phyloP scores from a whole-genome alignment of 345 rosid genomes.

The Carallia brachiata region DNA sequence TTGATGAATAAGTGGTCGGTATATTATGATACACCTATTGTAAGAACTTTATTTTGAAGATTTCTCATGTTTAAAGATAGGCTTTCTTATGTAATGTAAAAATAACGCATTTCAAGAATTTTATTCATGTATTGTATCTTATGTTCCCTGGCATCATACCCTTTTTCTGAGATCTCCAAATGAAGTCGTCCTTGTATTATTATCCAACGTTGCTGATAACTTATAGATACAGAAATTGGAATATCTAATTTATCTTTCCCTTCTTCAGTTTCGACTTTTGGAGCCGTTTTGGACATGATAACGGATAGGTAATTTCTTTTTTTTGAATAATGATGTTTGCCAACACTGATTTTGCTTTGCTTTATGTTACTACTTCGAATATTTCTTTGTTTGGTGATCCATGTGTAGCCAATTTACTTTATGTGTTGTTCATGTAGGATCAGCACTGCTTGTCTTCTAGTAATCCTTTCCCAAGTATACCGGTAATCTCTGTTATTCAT shows the following conservation, averaged over 20 bases:
- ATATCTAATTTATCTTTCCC: conserved; percentile 19
- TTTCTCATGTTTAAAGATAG: background rate
- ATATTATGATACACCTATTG: too few species aligned
- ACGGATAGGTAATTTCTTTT: conserved; percentile 67
- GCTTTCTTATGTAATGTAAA: background rate
- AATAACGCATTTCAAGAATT: background rate
- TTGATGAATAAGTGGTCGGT: background rate
- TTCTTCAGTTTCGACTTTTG: conserved; percentile 82
- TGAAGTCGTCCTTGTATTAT: too few species aligned
- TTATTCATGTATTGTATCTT: too few species aligned
- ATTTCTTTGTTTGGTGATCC: background rate
- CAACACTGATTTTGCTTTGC: background rate
- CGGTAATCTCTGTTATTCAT: conserved; percentile 35
- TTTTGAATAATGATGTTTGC: background rate
- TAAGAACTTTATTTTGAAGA: background rate
- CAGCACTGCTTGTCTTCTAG: conserved; percentile 93
- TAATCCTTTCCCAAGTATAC: conserved; percentile 83
- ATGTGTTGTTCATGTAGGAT: conserved; percentile 51
- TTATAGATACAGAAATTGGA: background rate
- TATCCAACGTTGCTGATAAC: too few species aligned
- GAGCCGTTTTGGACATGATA: conserved; percentile 96
- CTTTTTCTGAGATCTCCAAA: too few species aligned
- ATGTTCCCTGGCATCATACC: too few species aligned
- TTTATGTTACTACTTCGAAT: background rate
- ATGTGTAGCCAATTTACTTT: conserved; percentile 15